Evolutionary conservation across 495 filamentous ascomycete genomes (phyloP), one percentile per base, ranked within the genome.

Genomic region (Penicillium subrubescens): DNA sequence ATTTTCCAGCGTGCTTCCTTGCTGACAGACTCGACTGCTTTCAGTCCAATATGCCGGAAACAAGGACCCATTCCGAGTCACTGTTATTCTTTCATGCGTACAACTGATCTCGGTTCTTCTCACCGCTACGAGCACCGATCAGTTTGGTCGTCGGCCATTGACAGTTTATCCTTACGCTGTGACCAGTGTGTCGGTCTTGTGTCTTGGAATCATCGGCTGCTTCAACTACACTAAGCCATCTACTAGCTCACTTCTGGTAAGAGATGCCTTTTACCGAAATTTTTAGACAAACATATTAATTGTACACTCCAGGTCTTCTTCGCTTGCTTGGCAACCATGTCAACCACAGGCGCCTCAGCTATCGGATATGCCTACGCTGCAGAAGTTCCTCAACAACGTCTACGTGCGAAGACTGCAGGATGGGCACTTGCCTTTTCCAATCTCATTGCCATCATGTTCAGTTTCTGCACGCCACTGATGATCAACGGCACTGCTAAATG

Each of bases 401-500:
- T 81, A 14, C 76, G 78, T 57, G 77, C 78, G 15, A 67, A 72
- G 25, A 81, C 78, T 23, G 73, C 78, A 0, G 78, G 67, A 0
- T 79, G 71, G 71, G 68, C 77, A 4, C 68, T 81, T 11, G 78
- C 78, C 3, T 67, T 60, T 1, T 79, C 75, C 5, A 81, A 81
- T 52, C 19, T 67, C 8, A 62, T 81, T 25, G 75, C 68, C 10
- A 78, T 75, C 52, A 79, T 81, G 77, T 79, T 81, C 57, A 79
- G 74, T 44, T 81, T 81, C 64, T 78, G 75, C 56, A 81, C 78
- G 12, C 78, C 78, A 11, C 31, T 75, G 21, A 81, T 81, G 77
- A 79, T 81, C 44, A 78, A 80, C 50, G 76, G 71, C 62, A 3
- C 29, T n/a, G 67, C 70, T 12, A 8, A 65, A 2, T 81, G 78